Percentiles rank a stretch among this genome's conserved stretches.
Conservation (phyloP, 495 filamentous ascomycete species). For the Neurospora sp. region DNA sequence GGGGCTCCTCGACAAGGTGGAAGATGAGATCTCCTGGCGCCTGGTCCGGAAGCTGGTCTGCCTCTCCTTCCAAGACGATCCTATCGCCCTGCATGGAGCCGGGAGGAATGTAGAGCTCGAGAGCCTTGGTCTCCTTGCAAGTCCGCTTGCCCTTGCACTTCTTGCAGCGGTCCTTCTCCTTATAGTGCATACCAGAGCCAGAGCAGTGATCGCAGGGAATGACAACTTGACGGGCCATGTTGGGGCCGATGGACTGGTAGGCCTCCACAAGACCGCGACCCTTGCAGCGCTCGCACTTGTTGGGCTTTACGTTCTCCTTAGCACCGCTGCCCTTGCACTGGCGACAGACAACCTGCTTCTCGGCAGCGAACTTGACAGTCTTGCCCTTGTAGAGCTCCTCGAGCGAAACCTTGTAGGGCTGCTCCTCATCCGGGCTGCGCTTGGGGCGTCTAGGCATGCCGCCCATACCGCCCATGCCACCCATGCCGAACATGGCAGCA, state of each 20-base stretch:
- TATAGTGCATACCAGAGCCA: conserved; percentile 72
- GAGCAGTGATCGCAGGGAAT: conserved; percentile 68
- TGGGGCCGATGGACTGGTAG: conserved; percentile 67
- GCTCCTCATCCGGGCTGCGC: conserved; percentile 74
- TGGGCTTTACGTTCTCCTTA: conserved; percentile 82
- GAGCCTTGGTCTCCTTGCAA: conserved; percentile 72
- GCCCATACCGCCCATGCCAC: conserved; percentile 50
- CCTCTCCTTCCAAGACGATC: conserved; percentile 87
- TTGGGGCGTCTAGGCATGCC: conserved; percentile 48
- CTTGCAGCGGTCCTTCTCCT: conserved; percentile 94
- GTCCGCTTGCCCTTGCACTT: conserved; percentile 92
- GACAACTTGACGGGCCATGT: conserved; percentile 65
- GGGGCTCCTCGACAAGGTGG: conserved; percentile 68
- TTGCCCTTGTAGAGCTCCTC: conserved; percentile 98
- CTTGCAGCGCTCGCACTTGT: conserved; percentile 73
- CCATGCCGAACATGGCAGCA: conserved; percentile 77
- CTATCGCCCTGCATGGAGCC: conserved; percentile 81
- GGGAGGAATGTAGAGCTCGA: conserved; percentile 92
- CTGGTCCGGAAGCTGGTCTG: conserved; percentile 84
- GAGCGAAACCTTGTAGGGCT: conserved; percentile 78
- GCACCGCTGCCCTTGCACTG: conserved; percentile 84
- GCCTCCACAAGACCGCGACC: conserved; percentile 64
- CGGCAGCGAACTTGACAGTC: conserved; percentile 88
- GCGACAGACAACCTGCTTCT: conserved; percentile 82
- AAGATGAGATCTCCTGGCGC: conserved; percentile 92